Evolutionary conservation across 2,329 filamentous ascomycete genomes (phyloP).

Genomic region (Chaetomium sp.): DNA sequence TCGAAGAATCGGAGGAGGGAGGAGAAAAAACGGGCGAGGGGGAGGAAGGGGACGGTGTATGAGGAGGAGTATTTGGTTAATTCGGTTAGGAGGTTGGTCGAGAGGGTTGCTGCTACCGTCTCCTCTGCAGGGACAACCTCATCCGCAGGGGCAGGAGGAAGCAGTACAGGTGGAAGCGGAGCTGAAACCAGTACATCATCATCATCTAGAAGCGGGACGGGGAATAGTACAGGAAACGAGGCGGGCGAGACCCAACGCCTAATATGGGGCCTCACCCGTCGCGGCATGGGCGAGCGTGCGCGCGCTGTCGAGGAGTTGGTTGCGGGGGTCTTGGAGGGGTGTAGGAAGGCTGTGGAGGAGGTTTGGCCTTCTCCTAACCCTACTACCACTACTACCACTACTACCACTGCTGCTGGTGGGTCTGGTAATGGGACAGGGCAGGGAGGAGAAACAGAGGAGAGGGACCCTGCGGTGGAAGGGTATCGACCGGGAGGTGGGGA

Average conservation of each 20-base stretch:
- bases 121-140: too few relatives aligned
- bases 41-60: constrained; percentile 95
- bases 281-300: constrained; percentile 77
- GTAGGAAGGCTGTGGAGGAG: constrained; percentile 58
- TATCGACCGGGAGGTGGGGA: constrained; percentile 42
- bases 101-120: constrained; percentile 79
- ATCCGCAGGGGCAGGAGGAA: too few relatives aligned
- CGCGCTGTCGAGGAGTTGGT: constrained; percentile 68
- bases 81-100: constrained; percentile 74
- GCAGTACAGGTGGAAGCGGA: too few relatives aligned
- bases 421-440: constrained; percentile 21
- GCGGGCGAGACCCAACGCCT: too few relatives aligned
- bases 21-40: constrained; percentile 88
- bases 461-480: constrained; percentile 22
- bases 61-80: constrained; percentile 96
- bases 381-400: background rate
- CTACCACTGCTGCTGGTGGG: too few relatives aligned
- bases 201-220: too few relatives aligned
- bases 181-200: too few relatives aligned
- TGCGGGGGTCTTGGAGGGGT: constrained; percentile 66
- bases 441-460: constrained; percentile 15
- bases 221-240: too few relatives aligned
- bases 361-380: constrained; percentile 43
- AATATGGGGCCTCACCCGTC: too few relatives aligned
- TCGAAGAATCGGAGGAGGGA: constrained; percentile 83